These are phyloP conservation scores for Takashimella tepidaria DNA, from an alignment of 1,284 basidiomycete species.

Conservation along the genomic window DNA sequence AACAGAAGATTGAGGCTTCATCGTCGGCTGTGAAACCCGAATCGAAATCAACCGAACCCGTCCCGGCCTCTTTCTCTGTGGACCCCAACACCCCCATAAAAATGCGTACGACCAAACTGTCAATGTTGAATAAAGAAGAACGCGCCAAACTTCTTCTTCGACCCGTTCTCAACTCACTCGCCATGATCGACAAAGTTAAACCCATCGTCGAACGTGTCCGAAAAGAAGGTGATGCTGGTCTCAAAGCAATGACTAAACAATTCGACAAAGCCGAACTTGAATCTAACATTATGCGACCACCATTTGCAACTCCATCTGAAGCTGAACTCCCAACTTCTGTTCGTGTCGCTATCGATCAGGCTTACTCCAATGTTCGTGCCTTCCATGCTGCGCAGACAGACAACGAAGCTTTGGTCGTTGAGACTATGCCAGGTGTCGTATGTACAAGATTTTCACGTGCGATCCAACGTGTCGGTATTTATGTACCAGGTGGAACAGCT, in stretches of 20 bases:
- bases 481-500: conserved; percentile 96
- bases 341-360: conserved; percentile 78
- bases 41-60: conserved; percentile 37
- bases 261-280: conserved; percentile 69
- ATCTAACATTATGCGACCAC: conserved; percentile 49
- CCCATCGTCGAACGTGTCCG: conserved; percentile 91
- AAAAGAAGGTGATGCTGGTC: conserved; percentile 74
- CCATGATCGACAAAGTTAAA: conserved; percentile 91
- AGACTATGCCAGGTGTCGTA: conserved; percentile 96
- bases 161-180: conserved; percentile 84
- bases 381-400: conserved; percentile 85
- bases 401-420: conserved; percentile 68
- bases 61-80: conserved; percentile 40
- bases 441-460: conserved; percentile 91
- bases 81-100: conserved; percentile 53
- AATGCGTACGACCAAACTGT: conserved; percentile 68
- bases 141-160: conserved; percentile 71
- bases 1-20: conserved; percentile 38
- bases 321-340: conserved; percentile 62
- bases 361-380: conserved; percentile 84
- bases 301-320: conserved; percentile 45
- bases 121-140: conserved; percentile 55
- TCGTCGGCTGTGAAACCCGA: conserved; percentile 19
- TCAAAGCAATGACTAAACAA: conserved; percentile 85
- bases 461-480: conserved; percentile 90